A percentile compares a stretch with the other conserved stretches of the same genome.
Evolutionary conservation across 2,329 filamentous ascomycete species (phyloP).

Genomic region (Ceratocystis variospora): DNA sequence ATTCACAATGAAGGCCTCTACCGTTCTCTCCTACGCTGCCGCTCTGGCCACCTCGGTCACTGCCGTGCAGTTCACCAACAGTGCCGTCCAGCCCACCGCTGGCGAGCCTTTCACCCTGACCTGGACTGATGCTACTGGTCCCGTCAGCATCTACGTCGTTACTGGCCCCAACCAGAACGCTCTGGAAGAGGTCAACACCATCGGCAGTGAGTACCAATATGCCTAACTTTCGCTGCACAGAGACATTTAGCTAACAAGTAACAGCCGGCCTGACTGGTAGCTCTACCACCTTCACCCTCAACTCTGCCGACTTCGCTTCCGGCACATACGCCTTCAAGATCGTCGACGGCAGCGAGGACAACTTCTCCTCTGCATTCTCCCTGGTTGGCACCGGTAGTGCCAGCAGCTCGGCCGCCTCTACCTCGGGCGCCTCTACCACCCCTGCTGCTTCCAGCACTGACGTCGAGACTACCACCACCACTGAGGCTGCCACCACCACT

Average conservation of each 20-base stretch:
- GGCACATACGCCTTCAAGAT: conserved; percentile 36
- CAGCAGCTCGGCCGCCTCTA: conserved; percentile 9
- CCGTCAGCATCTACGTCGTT: conserved; percentile 41
- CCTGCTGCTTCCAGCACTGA: conserved; percentile 5
- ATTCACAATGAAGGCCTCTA: conserved; percentile 42
- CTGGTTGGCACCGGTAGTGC: conserved; percentile 24
- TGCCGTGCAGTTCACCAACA: conserved; percentile 22
- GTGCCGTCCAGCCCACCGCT: conserved; percentile 41
- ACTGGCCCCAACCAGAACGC: conserved; percentile 34
- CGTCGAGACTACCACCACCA: conserved; percentile 15
- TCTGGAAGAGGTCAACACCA: conserved; percentile 30
- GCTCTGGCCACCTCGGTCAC: conserved; percentile 40
- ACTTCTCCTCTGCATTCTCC: conserved; percentile 34
- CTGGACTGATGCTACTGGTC: conserved; percentile 35
- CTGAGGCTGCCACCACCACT: conserved; percentile 20
- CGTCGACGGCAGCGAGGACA: conserved; percentile 28
- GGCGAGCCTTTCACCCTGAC: conserved; percentile 38
- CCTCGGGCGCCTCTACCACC: background rate
- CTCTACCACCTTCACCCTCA: conserved; percentile 30
- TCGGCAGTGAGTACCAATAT: conserved; percentile 36
- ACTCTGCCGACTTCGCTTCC: conserved; percentile 25
- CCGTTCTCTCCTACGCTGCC: conserved; percentile 36
- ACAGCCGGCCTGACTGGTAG: conserved; percentile 27
- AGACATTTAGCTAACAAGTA: background rate
- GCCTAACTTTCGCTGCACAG: too few relatives aligned